Evolutionary conservation across 176 grass and related monocot species (phyloP).

Genomic region (Oryza rufipogon): DNA sequence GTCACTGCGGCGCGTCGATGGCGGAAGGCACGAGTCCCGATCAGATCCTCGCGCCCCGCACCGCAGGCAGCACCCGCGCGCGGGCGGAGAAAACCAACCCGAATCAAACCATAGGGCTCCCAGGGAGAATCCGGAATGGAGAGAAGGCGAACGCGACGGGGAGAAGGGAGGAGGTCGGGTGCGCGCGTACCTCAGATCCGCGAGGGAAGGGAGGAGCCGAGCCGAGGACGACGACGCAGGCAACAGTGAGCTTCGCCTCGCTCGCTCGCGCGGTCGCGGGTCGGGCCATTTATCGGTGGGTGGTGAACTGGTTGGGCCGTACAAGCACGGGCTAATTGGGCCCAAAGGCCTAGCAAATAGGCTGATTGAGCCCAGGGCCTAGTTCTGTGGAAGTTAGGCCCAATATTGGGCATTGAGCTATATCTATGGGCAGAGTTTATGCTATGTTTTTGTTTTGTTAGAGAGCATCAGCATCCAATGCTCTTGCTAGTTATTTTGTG

Average conservation of each 20-base stretch:
- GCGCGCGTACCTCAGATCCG: constrained; percentile 57
- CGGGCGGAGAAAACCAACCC: neutral
- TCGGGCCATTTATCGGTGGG: neutral
- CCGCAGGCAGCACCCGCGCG: neutral
- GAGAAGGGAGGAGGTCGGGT: neutral
- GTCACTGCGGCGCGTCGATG: neutral
- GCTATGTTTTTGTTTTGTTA: neutral
- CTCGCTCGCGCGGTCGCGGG: neutral
- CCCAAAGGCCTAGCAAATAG: neutral
- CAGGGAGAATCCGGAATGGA: neutral
- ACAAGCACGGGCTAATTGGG: neutral
- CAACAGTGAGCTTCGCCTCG: neutral
- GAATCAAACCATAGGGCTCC: neutral
- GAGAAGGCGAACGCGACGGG: neutral
- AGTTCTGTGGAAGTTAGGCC: neutral
- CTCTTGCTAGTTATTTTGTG: no score
- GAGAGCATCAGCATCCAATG: no score
- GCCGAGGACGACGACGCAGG: neutral
- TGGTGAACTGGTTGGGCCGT: neutral
- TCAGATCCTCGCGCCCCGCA: neutral
- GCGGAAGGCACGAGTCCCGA: neutral
- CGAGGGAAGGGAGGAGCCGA: constrained; percentile 3
- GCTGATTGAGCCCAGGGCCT: neutral
- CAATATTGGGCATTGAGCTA: neutral
- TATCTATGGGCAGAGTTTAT: neutral